Evolutionary conservation across 805 yeast species (phyloP), one percentile per base, ranked within the genome.

Genomic region (Sungouiozyma ichnusensis): DNA sequence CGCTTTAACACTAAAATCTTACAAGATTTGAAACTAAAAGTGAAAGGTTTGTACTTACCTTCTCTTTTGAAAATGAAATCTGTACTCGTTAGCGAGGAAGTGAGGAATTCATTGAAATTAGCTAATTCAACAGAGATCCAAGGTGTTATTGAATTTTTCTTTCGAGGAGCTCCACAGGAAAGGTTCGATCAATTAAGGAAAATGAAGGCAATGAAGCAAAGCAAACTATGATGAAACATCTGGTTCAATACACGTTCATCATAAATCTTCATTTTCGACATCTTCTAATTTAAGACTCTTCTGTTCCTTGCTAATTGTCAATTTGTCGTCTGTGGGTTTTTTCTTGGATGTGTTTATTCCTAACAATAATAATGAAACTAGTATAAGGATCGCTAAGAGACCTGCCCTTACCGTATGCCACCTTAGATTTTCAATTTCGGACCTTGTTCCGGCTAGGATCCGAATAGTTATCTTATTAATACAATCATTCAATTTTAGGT

Each of bases 321-420:
- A 24, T 18, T 18, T 4, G 29, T 15, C 3, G 19, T 31, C 42
- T 8, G 14, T 34, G 11, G 38, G 3, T 11, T 55, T 53, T 42
- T 55, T 66, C 51, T 63, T 69, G 11, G 65, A 58, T 18, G 63
- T 50, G 17, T 60, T 70, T 37, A 60, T 72, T 37, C 79, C 75
- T 49, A 77, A 73, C 60, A 84, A 70, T 3, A 79, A 69, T 17
- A 77, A 68, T 42, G 77, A 73, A 1, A 84, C 84, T 47, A 81
- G 69, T 1, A 79, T 67, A 17, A 83, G 62, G 29, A 87, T 79
- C 2, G 92, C 85, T 36, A 84, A 68, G 29, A 92, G 66, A 8
- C 97, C 97, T 58, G 92, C 75, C 43, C 96, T 71, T 1, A 96
- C 87, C 36, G 90, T 77, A 55, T 85, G 86, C 98, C 98, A 90